These are phyloP conservation scores for thale cress (Arabidopsis thaliana) DNA, from an alignment of 345 rosid genomes.

Conservation along the genomic window TAIR10.1 NC_003074.8:23265001-23265500, in stretches of 20 bases:
- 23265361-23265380: conserved; percentile 5
- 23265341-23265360: conserved; percentile 8
- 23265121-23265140: conserved; percentile 3
- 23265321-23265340: conserved; percentile 38
- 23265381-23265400: neutral
- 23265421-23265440: too few relatives aligned
- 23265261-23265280: conserved; percentile 46
- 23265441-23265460: neutral
- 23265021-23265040: conserved; percentile 18
- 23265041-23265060: conserved; percentile 10
- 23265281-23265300: conserved; percentile 39
- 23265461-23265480: neutral
- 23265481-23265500: neutral
- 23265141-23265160: conserved; percentile 3
- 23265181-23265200: neutral
- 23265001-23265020: conserved; percentile 26
- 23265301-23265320: conserved; percentile 41
- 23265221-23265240: conserved; percentile 11
- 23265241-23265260: conserved; percentile 36
- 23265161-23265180: conserved; percentile 29
- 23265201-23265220: neutral
- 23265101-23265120: conserved; percentile 9
- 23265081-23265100: neutral
- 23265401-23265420: neutral
- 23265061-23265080: too few relatives aligned